These are phyloP conservation scores for Chlamydomonas sp. DNA, from an alignment of 139 green algal genomes.

Conservation along the genomic window DNA sequence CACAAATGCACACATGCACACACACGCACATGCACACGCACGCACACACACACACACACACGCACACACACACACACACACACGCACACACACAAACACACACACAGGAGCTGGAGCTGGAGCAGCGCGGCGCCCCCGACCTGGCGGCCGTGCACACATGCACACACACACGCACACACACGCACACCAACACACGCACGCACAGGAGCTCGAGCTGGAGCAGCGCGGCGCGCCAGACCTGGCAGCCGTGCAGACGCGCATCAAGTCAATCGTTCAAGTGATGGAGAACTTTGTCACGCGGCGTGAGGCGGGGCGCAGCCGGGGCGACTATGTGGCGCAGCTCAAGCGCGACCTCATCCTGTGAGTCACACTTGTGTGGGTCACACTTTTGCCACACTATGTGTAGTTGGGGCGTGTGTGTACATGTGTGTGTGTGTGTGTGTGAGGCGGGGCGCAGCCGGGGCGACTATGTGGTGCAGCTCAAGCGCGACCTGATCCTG, in stretches of 20 bases:
- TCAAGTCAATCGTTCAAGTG: conserved; percentile 59
- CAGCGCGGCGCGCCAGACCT: conserved; percentile 29
- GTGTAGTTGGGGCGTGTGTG: too few species aligned
- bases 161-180: conserved; percentile 11
- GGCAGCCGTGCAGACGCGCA: conserved; percentile 35
- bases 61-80: too few species aligned
- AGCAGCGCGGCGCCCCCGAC: background rate
- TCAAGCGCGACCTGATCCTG: too few species aligned
- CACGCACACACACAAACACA: too few species aligned
- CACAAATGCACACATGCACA: too few species aligned
- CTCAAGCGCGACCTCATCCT: conserved; percentile 16
- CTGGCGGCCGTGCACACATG: too few species aligned
- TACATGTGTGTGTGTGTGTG: background rate
- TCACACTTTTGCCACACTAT: too few species aligned
- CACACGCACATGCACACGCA: too few species aligned
- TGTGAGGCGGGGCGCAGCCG: too few species aligned
- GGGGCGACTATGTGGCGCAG: conserved; percentile 72
- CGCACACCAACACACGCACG: background rate
- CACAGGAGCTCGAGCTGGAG: conserved; percentile 44
- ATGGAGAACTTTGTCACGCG: conserved; percentile 73
- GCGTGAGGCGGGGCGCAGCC: conserved; percentile 33
- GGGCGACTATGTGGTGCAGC: too few species aligned
- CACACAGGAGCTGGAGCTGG: background rate
- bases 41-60: too few species aligned
- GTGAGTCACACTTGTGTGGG: too few species aligned